These are phyloP conservation scores for Lactarius quietus DNA, from an alignment of 768 basidiomycete genomes.

Conservation along the genomic window DNA sequence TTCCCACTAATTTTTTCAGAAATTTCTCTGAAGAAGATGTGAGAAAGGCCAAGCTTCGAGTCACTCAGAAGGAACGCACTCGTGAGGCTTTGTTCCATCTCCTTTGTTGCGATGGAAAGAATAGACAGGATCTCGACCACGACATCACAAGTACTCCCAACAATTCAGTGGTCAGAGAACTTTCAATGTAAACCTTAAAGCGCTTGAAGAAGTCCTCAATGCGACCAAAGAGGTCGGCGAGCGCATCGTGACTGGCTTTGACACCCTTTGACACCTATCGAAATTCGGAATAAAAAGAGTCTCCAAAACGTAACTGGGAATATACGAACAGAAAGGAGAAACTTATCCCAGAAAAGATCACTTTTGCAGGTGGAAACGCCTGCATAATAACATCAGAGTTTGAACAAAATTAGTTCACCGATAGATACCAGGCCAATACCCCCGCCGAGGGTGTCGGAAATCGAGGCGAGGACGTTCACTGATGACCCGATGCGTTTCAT, in stretches of 20 bases:
- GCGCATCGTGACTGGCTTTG: background rate
- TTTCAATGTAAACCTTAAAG: background rate
- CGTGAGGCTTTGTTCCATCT: background rate
- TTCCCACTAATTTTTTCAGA: background rate
- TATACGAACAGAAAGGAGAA: conserved; percentile 5
- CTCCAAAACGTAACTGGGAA: background rate
- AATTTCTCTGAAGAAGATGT: background rate
- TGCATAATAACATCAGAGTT: background rate
- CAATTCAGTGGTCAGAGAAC: background rate
- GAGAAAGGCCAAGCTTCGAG: background rate
- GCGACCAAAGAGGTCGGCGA: background rate
- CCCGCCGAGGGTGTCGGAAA: background rate
- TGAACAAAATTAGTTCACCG: background rate
- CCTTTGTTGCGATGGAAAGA: conserved; percentile 2
- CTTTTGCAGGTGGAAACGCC: conserved; percentile 7
- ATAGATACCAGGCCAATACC: background rate
- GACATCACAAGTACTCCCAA: background rate
- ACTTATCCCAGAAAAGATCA: background rate
- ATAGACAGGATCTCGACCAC: conserved; percentile 3
- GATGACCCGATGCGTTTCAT: background rate
- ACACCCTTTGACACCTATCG: background rate
- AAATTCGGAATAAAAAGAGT: background rate
- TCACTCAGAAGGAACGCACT: background rate
- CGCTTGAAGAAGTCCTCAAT: conserved; percentile 5
- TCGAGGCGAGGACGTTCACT: background rate